Percentiles rank a stretch among this genome's conserved stretches.
phyloP scores from a whole-genome alignment of 768 basidiomycete species.

The Auricularia cornea region DNA sequence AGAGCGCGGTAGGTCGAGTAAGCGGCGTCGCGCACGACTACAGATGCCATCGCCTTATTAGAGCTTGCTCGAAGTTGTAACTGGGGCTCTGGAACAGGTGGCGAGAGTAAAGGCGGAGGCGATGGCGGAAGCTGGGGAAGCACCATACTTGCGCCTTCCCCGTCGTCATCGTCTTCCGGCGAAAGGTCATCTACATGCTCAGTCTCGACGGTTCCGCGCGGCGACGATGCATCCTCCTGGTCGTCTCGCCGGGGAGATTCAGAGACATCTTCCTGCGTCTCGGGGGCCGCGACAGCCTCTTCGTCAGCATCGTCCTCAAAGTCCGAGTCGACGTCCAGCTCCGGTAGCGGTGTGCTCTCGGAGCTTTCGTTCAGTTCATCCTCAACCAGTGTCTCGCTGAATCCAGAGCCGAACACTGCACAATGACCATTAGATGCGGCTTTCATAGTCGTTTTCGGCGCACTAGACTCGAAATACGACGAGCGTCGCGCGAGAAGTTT shows the following conservation, averaged over 20 bases:
- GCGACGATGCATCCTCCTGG: not conserved
- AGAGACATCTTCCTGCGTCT: slow-evolving; percentile 15
- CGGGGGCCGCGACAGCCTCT: slow-evolving; percentile 12
- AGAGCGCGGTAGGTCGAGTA: slow-evolving; percentile 57
- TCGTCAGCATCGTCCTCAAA: slow-evolving; percentile 47
- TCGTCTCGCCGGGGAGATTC: not conserved
- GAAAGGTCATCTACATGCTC: not conserved
- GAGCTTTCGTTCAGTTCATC: not conserved
- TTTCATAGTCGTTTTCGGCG: slow-evolving; percentile 6
- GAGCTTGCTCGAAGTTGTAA: slow-evolving; percentile 25
- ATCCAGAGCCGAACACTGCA: slow-evolving; percentile 66
- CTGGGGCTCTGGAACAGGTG: not conserved
- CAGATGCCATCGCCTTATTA: slow-evolving; percentile 36
- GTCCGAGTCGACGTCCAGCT: slow-evolving; percentile 37
- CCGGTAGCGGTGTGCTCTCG: not conserved
- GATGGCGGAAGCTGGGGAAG: no score
- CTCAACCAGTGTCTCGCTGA: slow-evolving; percentile 31
- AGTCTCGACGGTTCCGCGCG: no score
- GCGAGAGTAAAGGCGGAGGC: no score
- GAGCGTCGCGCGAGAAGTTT: slow-evolving; percentile 52
- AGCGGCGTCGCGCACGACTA: slow-evolving; percentile 49
- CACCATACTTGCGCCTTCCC: no score
- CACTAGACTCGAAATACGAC: slow-evolving; percentile 74
- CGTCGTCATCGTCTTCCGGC: not conserved
- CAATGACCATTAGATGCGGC: not conserved